These are phyloP conservation scores for Conidiobolus incongruus DNA, from an alignment of 371 early-diverging fungal species.

Conservation along the genomic window DNA sequence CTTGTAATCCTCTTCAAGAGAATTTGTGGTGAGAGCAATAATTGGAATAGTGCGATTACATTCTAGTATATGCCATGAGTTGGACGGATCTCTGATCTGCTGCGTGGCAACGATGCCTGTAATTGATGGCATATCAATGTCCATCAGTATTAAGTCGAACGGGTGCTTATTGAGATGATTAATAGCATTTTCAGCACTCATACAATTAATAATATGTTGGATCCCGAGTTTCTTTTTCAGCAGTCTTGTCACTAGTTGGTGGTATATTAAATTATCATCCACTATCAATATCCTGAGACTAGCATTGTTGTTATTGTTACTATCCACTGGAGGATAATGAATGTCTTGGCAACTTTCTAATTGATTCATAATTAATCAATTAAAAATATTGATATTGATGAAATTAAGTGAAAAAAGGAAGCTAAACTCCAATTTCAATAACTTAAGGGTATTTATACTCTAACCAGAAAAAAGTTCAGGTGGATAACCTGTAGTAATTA, in stretches of 20 bases:
- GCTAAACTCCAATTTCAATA: too few species aligned
- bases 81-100: conserved; percentile 11
- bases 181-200: conserved; percentile 16
- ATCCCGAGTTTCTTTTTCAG: conserved; percentile 17
- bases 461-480: too few species aligned
- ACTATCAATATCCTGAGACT: conserved; percentile 10
- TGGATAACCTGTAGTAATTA: too few species aligned
- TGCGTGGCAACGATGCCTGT: conserved; percentile 27
- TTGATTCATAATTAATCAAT: too few species aligned
- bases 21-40: conserved; percentile 36
- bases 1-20: neutral
- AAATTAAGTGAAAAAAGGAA: too few species aligned
- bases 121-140: conserved; percentile 38
- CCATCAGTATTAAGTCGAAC: conserved; percentile 31
- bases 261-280: conserved; percentile 33
- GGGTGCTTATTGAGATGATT: conserved; percentile 14
- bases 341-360: too few species aligned
- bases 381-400: too few species aligned
- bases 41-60: conserved; percentile 17
- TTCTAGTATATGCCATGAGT: conserved; percentile 2
- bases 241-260: conserved; percentile 22
- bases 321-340: too few species aligned
- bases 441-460: too few species aligned
- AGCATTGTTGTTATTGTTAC: too few species aligned
- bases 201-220: conserved; percentile 7